Base-by-base conservation (phyloP, 176 grass and related monocot species). In the Triticum dicoccoides region DNA sequence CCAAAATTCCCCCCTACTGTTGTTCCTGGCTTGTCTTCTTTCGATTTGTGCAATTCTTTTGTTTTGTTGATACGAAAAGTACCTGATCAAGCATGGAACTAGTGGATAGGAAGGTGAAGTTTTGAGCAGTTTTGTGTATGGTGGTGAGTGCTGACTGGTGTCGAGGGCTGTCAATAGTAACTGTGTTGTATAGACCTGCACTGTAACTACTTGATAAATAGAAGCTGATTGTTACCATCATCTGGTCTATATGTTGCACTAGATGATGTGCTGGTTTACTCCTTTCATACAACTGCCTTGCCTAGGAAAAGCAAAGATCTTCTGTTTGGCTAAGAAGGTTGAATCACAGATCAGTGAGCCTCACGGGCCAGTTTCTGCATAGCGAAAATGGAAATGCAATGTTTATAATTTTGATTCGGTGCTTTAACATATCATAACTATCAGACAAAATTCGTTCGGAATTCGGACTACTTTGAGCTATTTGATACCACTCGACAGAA, bases 201-300 rank as follows among this genome's bases (percentile, higher is more conserved):
- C 38, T 87, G 71, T 89, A 87, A 87, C 45, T 79, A 77, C 62
- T 83, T 86, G 67, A 92, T 73, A 84, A 77, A 81, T 87, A 90
- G 71, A 84, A 89, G 61, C 79, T 63, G 69, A 87, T 89, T 83
- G 45, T 87, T 80, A 75, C 49, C 45, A 76, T 76, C 73, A 52
- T 52, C 44, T 20, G 3, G 61, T 76, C 9, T 32, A 65, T 11
- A 72, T 34, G 14, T 45, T 85, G 32, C 1, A 17, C 29, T 73
- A 83, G 20, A 63, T 21, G 39, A 79, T 65, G 51, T 49, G 9
- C 33, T 18, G 17, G 4, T 86, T 13, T 69, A 71, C 24, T 49
- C 29, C 12, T 76, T 49, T 29, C 12, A 49, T 18, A 64, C 3
- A 75, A 63, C 9, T 14, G 47, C 21, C 33, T 79, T 73, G 34